A percentile compares a stretch with the other conserved stretches of the same genome.
phyloP scores from a whole-genome alignment of 2,329 filamentous ascomycete genomes.

The Coniella lustricola region DNA sequence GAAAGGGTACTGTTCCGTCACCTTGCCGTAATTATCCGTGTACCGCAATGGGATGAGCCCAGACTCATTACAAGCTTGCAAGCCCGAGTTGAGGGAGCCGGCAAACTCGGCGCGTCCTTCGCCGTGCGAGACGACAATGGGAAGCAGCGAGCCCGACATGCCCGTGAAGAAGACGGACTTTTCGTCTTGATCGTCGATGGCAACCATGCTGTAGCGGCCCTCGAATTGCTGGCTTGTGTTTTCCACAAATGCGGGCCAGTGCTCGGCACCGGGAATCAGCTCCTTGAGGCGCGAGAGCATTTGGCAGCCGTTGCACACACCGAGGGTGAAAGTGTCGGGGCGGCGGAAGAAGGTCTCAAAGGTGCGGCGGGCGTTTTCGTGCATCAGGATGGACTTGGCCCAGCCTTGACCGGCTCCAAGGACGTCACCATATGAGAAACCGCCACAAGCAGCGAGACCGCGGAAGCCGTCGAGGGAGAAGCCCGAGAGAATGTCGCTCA shows the following conservation, averaged over 20 bases:
- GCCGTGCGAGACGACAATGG: constrained; percentile 84
- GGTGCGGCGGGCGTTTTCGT: constrained; percentile 66
- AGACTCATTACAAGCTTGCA: constrained; percentile 51
- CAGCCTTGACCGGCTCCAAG: constrained; percentile 94
- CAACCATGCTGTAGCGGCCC: constrained; percentile 75
- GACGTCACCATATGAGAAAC: constrained; percentile 85
- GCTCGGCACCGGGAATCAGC: constrained; percentile 74
- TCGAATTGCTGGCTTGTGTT: constrained; percentile 89
- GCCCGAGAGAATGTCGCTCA: constrained; percentile 82
- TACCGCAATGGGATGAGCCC: constrained; percentile 75
- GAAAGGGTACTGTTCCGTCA: constrained; percentile 77
- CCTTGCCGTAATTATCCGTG: constrained; percentile 70
- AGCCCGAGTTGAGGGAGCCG: constrained; percentile 35
- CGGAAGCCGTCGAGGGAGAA: constrained; percentile 76
- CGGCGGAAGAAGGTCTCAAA: constrained; percentile 83
- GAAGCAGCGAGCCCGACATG: constrained; percentile 75
- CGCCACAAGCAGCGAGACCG: constrained; percentile 89
- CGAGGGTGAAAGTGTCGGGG: constrained; percentile 82
- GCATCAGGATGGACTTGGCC: constrained; percentile 87
- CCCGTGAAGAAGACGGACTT: constrained; percentile 84
- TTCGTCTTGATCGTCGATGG: constrained; percentile 55
- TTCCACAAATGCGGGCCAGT: constrained; percentile 81
- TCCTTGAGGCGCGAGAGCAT: constrained; percentile 80
- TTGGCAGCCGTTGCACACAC: constrained; percentile 97
- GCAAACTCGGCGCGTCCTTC: constrained; percentile 76